Evolutionary conservation across 805 yeast species (phyloP).

Genomic region (Kuraishia hungarica): DNA sequence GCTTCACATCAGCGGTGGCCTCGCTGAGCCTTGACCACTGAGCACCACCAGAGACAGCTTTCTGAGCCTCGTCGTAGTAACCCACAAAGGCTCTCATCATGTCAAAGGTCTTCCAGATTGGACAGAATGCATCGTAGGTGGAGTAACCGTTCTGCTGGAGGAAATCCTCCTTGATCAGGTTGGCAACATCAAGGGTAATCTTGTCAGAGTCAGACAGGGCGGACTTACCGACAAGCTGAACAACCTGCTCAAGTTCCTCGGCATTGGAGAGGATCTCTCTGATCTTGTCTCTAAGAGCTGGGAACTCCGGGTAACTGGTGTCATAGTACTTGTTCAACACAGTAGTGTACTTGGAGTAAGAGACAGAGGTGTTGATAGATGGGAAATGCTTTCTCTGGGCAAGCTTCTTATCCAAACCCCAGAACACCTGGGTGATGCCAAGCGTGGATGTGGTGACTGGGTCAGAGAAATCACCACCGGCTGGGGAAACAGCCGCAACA

Average conservation of each 20-base stretch:
- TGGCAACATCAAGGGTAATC: slow-evolving; percentile 89
- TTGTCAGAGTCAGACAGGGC: slow-evolving; percentile 96
- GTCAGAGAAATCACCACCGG: slow-evolving; percentile 99
- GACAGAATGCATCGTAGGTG: slow-evolving; percentile 97
- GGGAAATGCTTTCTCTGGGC: slow-evolving; percentile 99
- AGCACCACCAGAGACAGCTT: slow-evolving; percentile 90
- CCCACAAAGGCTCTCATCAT: slow-evolving; percentile 95
- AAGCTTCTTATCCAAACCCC: slow-evolving; percentile 98
- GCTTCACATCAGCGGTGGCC: slow-evolving; percentile 84
- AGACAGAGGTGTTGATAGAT: slow-evolving; percentile 90
- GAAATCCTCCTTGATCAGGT: slow-evolving; percentile 93
- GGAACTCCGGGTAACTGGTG: slow-evolving; percentile 81
- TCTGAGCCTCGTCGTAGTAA: slow-evolving; percentile 95
- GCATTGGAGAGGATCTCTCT: slow-evolving; percentile 94
- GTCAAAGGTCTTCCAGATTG: slow-evolving; percentile 96
- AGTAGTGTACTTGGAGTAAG: slow-evolving; percentile 93
- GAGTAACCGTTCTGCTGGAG: slow-evolving; percentile 99
- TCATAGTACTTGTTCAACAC: slow-evolving; percentile 84
- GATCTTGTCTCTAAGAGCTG: slow-evolving; percentile 81
- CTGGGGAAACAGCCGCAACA: slow-evolving; percentile 99
- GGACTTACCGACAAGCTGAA: slow-evolving; percentile 97
- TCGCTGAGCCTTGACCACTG: slow-evolving; percentile 90
- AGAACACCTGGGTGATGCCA: slow-evolving; percentile 99
- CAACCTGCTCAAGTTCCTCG: slow-evolving; percentile 98
- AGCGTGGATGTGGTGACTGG: slow-evolving; percentile 98